Percentiles rank a stretch among this genome's conserved stretches.
Evolutionary conservation across 2,329 filamentous ascomycete species (phyloP).

Genomic region (Zalaria obscura): DNA sequence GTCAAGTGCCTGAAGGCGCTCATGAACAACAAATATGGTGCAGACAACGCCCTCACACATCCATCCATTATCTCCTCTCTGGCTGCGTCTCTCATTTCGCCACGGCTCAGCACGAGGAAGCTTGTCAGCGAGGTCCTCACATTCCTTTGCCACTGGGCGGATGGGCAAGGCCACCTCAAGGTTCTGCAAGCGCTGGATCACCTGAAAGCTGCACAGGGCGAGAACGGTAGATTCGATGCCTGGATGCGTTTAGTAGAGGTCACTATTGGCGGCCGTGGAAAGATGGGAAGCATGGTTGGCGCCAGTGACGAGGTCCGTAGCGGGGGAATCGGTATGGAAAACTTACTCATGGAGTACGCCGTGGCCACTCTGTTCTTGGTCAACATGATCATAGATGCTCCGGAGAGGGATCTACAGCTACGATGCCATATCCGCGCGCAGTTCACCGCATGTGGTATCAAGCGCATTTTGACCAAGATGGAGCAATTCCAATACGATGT

Average conservation of each 20-base stretch:
- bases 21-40: conserved; percentile 99
- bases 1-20: conserved; percentile 93
- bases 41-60: conserved; percentile 83
- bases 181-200: conserved; percentile 87
- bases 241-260: conserved; percentile 99
- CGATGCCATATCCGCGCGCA: conserved; percentile 90
- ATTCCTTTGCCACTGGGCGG: conserved; percentile 88
- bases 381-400: conserved; percentile 92
- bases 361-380: conserved; percentile 87
- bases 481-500: conserved; percentile 95
- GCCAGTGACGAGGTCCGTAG: conserved; percentile 92
- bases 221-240: conserved; percentile 90
- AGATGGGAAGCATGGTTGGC: conserved; percentile 96
- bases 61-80: conserved; percentile 83
- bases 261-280: conserved; percentile 88
- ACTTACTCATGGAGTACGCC: conserved; percentile 96
- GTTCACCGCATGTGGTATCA: conserved; percentile 91
- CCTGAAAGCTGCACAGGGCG: conserved; percentile 74
- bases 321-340: conserved; percentile 96
- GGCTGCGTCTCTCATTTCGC: conserved; percentile 73
- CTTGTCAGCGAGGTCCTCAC: conserved; percentile 92
- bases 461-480: conserved; percentile 91
- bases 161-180: conserved; percentile 78
- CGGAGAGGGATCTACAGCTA: conserved; percentile 76
- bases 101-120: conserved; percentile 80